Evolutionary conservation across 345 rosid species (phyloP).

Genomic region (Arabis hirsuta): DNA sequence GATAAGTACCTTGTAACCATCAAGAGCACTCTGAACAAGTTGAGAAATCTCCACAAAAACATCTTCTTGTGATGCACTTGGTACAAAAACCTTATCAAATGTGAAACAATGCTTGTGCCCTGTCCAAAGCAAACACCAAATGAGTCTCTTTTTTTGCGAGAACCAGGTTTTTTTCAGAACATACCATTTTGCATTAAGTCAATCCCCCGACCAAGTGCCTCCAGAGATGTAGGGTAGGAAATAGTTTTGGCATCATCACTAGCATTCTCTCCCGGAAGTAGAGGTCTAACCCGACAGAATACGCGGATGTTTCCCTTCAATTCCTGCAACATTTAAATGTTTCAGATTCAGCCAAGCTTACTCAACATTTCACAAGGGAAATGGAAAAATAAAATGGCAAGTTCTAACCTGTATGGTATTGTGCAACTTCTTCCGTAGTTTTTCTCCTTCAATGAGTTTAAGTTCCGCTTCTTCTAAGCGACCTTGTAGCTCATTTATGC

Average conservation of each 20-base stretch:
- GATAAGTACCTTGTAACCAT: slow-evolving; percentile 88
- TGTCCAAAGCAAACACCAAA: slow-evolving; percentile 43
- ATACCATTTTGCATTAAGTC: slow-evolving; percentile 84
- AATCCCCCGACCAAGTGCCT: slow-evolving; percentile 80
- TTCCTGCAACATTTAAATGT: slow-evolving; percentile 59
- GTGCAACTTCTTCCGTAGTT: slow-evolving; percentile 89
- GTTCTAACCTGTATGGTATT: slow-evolving; percentile 84
- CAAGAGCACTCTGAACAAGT: slow-evolving; percentile 98
- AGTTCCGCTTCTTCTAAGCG: slow-evolving; percentile 80
- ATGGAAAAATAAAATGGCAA: not conserved
- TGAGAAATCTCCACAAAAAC: slow-evolving; percentile 94
- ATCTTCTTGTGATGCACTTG: slow-evolving; percentile 81
- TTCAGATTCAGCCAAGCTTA: slow-evolving; percentile 15
- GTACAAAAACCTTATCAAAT: slow-evolving; percentile 86
- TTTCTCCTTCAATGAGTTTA: slow-evolving; percentile 92
- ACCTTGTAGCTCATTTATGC: slow-evolving; percentile 59
- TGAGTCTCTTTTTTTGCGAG: slow-evolving; percentile 10
- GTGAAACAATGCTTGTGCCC: slow-evolving; percentile 87
- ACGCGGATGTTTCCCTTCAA: slow-evolving; percentile 97
- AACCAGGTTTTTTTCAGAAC: not conserved
- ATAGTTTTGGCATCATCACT: slow-evolving; percentile 59
- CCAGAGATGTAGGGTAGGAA: slow-evolving; percentile 77
- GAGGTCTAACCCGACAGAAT: slow-evolving; percentile 95
- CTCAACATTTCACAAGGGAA: not conserved
- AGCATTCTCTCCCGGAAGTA: slow-evolving; percentile 67